These are phyloP conservation scores for Candida michaelii DNA, from an alignment of 805 yeast species.

Conservation along the genomic window DNA sequence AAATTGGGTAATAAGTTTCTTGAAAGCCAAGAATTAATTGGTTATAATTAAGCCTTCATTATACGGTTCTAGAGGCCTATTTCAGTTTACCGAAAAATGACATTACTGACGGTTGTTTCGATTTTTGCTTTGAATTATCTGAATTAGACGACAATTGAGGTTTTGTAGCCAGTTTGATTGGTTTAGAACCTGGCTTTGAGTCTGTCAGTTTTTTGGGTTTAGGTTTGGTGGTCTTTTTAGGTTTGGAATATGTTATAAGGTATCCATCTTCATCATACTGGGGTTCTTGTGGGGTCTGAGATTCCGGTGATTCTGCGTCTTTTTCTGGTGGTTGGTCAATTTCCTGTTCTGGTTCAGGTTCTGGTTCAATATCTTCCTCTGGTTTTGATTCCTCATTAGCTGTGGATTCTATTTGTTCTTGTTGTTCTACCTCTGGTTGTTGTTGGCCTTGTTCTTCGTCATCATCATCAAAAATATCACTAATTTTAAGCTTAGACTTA, in stretches of 20 bases:
- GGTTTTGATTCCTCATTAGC: neutral
- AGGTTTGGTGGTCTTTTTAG: slow-evolving; percentile 19
- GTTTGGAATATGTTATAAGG: slow-evolving; percentile 36
- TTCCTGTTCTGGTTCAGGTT: slow-evolving; percentile 7
- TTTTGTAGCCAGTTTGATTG: slow-evolving; percentile 10
- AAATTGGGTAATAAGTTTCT: neutral
- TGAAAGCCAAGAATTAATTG: slow-evolving; percentile 1
- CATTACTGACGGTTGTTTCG: slow-evolving; percentile 45
- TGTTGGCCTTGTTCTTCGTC: slow-evolving; percentile 15
- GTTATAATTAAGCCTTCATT: neutral
- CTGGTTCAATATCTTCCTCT: slow-evolving; percentile 2
- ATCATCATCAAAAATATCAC: slow-evolving; percentile 35
- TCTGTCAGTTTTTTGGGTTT: slow-evolving; percentile 12
- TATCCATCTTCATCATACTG: slow-evolving; percentile 53
- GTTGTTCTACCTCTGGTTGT: neutral
- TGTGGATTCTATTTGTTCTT: slow-evolving; percentile 2
- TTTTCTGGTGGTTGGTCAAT: neutral
- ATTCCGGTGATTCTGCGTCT: slow-evolving; percentile 2
- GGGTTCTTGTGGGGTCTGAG: slow-evolving; percentile 4
- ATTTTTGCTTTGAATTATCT: slow-evolving; percentile 18
- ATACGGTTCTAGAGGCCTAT: neutral
- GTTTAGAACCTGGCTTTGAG: slow-evolving; percentile 7
- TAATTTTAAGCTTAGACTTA: slow-evolving; percentile 21
- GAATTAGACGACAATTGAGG: slow-evolving; percentile 3
- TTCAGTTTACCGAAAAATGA: slow-evolving; percentile 44